Evolutionary conservation across 352 stramenopile genomes (phyloP), one percentile per base, ranked within the genome.

Genomic region (Paralagenidium karlingii): DNA sequence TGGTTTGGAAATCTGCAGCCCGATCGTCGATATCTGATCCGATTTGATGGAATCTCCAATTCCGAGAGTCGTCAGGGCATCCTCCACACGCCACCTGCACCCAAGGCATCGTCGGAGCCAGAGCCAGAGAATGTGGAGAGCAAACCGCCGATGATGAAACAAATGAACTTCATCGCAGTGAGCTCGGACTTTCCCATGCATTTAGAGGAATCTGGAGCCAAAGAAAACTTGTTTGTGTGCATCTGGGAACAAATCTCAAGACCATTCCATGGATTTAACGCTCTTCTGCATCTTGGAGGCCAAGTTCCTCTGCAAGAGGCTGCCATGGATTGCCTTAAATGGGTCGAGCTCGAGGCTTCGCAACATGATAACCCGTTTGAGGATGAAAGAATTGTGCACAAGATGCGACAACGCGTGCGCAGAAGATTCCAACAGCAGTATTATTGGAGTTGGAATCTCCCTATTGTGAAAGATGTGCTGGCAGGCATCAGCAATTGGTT

Each of bases 271-370:
- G 67, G 71, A 8, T 54, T 89, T 11, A 71, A 89, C 34, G 60
- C 67, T n/a, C 50, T 86, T 12, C 37, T 86, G 2, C 71, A 89
- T 38, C 34, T 86, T 28, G 71, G 75, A 12, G 75, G 75, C 3
- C 75, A 89, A 56, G 71, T 84, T 0, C 67, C 68, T 2, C 63
- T 89, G 26, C 75, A 86, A 28, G 64, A 85, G 49, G 67, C 69
- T 24, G 62, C 63, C 3, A 38, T 73, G 2, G 63, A 86, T 16
- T 86, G 69, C 24, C 61, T 79, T 11, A 45, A 71, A 9, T 89
- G 68, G 70, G 45, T 65, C 21, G 34, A 47, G 24, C 43, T 54
- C n/a, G 51, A 84, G 24, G 9, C 37, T 36, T 24, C 16, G 45
- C 13, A 21, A 47, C n/a, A 40, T 34, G 3, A 19, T 32, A 1